Percentiles rank a stretch among this genome's conserved stretches.
Conservation (phyloP, 1,139 yeast genomes). For the Blastobotrys arbuscula region DNA sequence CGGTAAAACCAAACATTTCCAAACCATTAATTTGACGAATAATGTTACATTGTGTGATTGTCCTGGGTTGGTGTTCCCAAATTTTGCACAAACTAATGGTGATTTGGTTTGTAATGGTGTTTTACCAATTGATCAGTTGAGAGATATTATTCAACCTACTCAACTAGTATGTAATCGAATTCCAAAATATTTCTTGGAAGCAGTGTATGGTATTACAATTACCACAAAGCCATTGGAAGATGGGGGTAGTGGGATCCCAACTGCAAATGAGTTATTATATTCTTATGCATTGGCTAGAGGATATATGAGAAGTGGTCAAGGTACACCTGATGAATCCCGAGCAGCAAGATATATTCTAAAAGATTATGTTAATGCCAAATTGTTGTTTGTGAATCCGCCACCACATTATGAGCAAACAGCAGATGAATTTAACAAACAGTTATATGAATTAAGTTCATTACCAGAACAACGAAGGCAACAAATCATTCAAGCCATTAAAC, state of each 20-base stretch:
- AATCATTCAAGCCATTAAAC: slow-evolving; percentile 35
- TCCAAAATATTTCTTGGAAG: slow-evolving; percentile 85
- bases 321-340: slow-evolving; percentile 94
- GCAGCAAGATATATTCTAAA: slow-evolving; percentile 90
- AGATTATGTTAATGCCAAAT: slow-evolving; percentile 91
- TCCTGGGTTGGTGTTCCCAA: slow-evolving; percentile 98
- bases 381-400: slow-evolving; percentile 83
- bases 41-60: slow-evolving; percentile 91
- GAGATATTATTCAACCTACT: slow-evolving; percentile 91
- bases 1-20: slow-evolving; percentile 98
- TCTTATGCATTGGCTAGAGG: slow-evolving; percentile 98
- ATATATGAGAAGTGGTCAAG: slow-evolving; percentile 86
- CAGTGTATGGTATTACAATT: slow-evolving; percentile 88
- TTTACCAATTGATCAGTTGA: slow-evolving; percentile 90
- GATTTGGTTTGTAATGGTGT: slow-evolving; percentile 98
- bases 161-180: slow-evolving; percentile 81
- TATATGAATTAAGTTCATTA: slow-evolving; percentile 52
- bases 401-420: slow-evolving; percentile 42
- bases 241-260: slow-evolving; percentile 85
- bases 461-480: slow-evolving; percentile 74
- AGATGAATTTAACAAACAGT: slow-evolving; percentile 61
- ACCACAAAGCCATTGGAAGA: slow-evolving; percentile 68
- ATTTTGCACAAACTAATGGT: slow-evolving; percentile 93
- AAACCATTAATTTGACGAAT: slow-evolving; percentile 82
- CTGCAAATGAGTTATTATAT: slow-evolving; percentile 80